Evolutionary conservation across 306 rosid genomes (phyloP), one percentile per base, ranked within the genome.

Genomic region (Lathyrus oleraceus): DNA sequence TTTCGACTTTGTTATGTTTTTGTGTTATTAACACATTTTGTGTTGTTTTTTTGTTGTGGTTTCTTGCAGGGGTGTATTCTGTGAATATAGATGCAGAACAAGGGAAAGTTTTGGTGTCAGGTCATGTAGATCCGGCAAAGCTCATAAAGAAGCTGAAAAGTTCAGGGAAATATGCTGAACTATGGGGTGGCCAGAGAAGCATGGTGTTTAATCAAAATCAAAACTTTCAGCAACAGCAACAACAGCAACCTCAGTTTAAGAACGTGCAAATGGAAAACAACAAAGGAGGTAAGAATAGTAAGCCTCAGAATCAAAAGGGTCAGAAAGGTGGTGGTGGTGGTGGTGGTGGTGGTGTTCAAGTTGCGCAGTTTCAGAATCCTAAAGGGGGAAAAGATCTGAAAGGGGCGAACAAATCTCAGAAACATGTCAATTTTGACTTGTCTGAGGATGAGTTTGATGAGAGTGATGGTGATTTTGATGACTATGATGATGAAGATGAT

Each of bases 151-250:
- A 88, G 78, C 92, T 94, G 39, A 87, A 80, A 51, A 78, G 86
- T 27, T 80, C 87, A 4, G 99, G 99, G 69, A 94, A 94, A 51
- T 89, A 84, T 65, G 97, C 99, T 16, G 96, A 91, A 78, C 39
- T 91, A 19, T 85, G 92, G 97, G 86, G 87, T 5, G 82, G 52
- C 6, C 91, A 77, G 30, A 84, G 73, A 72, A 79, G 82, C 59
- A 71, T 79, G 72, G 74, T 76, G 77, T 65, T 32, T 35, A 82
- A 57, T 57, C 62, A 56, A 25, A 27, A 82, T 59, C 87, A 79
- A 32, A 84, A 66, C 48, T 68, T 39, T 13, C 74, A 82, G 36
- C 67, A 62, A 19, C 56, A 16, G 3, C 51, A 47, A n/a, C 60
- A 53, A 20, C 75, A 72, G 2, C 75, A 86, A 56, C 72, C 83